phyloP scores from a whole-genome alignment of 176 grass and related monocot genomes.

The Pontederia paniculata region DNA sequence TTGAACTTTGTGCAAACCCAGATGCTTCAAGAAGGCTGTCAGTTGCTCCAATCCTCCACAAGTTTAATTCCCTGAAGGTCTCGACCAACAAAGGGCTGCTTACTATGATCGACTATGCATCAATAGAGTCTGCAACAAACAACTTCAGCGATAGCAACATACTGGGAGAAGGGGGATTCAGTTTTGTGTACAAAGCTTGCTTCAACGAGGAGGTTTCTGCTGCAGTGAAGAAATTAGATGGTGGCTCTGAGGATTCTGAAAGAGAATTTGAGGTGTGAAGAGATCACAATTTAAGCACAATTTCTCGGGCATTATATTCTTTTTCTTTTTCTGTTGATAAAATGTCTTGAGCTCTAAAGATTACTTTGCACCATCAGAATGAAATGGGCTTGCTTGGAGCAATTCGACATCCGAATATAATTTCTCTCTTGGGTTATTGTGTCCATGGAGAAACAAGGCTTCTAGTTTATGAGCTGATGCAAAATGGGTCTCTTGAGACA shows the following conservation, averaged over 20 bases:
- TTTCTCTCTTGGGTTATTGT: conserved; percentile 89
- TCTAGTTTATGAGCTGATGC: conserved; percentile 93
- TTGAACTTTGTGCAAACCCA: conserved; percentile 9
- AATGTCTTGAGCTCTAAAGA: background rate
- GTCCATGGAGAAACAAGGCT: conserved; percentile 55
- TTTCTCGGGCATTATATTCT: background rate
- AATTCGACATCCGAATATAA: conserved; percentile 85
- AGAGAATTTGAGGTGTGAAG: conserved; percentile 78
- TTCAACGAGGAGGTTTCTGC: conserved; percentile 47
- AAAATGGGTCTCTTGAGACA: conserved; percentile 84
- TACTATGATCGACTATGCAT: conserved; percentile 55
- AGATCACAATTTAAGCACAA: conserved; percentile 1
- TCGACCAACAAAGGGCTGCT: conserved; percentile 57
- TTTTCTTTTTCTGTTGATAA: conserved; percentile 5
- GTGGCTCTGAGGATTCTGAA: conserved; percentile 39
- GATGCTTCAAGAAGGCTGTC: conserved; percentile 37
- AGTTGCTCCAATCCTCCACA: conserved; percentile 59
- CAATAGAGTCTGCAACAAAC: conserved; percentile 49
- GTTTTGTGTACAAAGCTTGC: conserved; percentile 63
- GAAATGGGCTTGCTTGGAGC: conserved; percentile 81
- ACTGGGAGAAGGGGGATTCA: conserved; percentile 70
- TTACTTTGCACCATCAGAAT: conserved; percentile 55
- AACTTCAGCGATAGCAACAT: conserved; percentile 69
- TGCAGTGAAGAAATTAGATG: conserved; percentile 67
- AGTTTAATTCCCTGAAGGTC: conserved; percentile 56